These are phyloP conservation scores for Arthrobotrys entomopaga DNA, from an alignment of 2,329 filamentous ascomycete genomes.

Conservation along the genomic window DNA sequence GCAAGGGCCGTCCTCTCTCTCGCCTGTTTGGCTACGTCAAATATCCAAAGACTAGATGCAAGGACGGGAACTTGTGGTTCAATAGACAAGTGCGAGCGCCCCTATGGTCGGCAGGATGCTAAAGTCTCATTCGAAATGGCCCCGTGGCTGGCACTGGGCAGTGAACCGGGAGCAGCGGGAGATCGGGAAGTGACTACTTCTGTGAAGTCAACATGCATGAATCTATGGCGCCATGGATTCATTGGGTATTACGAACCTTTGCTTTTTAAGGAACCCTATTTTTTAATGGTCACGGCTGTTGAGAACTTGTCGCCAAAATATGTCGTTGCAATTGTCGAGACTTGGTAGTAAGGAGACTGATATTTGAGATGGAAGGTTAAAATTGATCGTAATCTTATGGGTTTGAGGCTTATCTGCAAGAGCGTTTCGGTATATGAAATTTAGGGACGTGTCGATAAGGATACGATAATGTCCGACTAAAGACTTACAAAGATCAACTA, in stretches of 20 bases:
- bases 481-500: constrained; percentile 46
- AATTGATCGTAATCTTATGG: constrained; percentile 32
- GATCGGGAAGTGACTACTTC: constrained; percentile 32
- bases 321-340: constrained; percentile 26
- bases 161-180: constrained; percentile 46
- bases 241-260: constrained; percentile 49
- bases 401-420: constrained; percentile 50
- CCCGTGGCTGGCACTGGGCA: constrained; percentile 45
- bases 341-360: constrained; percentile 21
- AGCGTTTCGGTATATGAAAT: constrained; percentile 50
- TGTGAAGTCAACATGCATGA: constrained; percentile 49
- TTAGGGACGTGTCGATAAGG: constrained; percentile 23
- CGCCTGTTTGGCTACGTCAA: constrained; percentile 46
- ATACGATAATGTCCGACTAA: constrained; percentile 14
- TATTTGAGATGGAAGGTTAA: constrained; percentile 44
- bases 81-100: constrained; percentile 27
- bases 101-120: constrained; percentile 21
- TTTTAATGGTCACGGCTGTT: constrained; percentile 19
- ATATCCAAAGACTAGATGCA: constrained; percentile 21
- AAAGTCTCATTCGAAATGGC: not conserved
- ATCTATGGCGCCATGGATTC: constrained; percentile 50
- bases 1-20: constrained; percentile 21
- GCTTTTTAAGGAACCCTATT: constrained; percentile 50
- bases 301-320: not conserved
- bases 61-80: constrained; percentile 21